These are phyloP conservation scores for Ceratocystis huliohia DNA, from an alignment of 2,329 filamentous ascomycete genomes.

Conservation along the genomic window DNA sequence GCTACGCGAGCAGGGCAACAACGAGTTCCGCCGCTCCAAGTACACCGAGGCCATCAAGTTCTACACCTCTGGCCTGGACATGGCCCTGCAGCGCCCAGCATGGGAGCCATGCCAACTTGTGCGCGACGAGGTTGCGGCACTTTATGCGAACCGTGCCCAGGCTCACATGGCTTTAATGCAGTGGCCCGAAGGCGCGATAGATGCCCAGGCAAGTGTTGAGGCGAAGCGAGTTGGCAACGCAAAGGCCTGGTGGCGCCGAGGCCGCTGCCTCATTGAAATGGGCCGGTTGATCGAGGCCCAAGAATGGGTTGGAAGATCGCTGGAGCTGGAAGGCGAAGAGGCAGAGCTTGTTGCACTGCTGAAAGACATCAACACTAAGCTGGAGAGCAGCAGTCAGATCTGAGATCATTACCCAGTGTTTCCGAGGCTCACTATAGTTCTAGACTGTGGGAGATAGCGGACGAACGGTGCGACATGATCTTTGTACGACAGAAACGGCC, in stretches of 20 bases:
- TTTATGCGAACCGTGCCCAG: constrained; percentile 83
- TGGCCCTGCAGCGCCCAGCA: constrained; percentile 66
- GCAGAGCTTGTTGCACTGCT: constrained; percentile 49
- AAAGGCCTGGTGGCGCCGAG: constrained; percentile 89
- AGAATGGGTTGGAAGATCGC: constrained; percentile 60
- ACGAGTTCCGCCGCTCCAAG: constrained; percentile 63
- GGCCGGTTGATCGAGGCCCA: constrained; percentile 68
- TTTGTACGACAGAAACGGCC: not conserved
- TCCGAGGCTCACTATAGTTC: not conserved
- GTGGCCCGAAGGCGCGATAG: constrained; percentile 78
- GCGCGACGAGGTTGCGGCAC: constrained; percentile 65
- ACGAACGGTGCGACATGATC: not conserved
- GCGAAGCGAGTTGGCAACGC: constrained; percentile 75
- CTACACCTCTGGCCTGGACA: constrained; percentile 77
- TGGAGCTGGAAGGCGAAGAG: constrained; percentile 72
- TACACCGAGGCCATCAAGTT: constrained; percentile 64
- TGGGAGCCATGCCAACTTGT: constrained; percentile 84
- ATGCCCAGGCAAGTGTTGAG: constrained; percentile 81
- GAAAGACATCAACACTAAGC: constrained; percentile 45
- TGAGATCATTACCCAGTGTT: not conserved
- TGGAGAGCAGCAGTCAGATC: constrained; percentile 28
- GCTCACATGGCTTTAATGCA: constrained; percentile 69
- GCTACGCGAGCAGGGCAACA: constrained; percentile 78
- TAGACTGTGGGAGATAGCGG: not conserved
- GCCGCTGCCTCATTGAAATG: constrained; percentile 83